Conservation (phyloP, 768 basidiomycete genomes). For the Hypholoma sublateritium region DNA sequence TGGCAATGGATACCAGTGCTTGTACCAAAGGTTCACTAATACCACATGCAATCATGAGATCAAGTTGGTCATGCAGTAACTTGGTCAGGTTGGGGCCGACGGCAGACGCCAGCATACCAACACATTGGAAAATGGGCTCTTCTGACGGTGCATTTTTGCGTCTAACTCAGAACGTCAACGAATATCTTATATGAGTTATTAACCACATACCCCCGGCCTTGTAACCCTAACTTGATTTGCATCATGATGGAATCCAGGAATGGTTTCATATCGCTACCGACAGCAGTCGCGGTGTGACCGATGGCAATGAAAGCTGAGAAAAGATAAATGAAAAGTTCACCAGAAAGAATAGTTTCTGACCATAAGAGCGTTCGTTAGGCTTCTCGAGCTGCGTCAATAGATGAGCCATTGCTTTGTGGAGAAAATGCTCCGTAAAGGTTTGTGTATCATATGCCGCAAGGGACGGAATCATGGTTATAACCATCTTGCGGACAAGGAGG, state of each 20-base stretch:
- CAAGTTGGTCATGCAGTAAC: conserved; percentile 92
- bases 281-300: conserved; percentile 89
- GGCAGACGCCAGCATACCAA: conserved; percentile 93
- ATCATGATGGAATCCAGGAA: conserved; percentile 91
- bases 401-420: conserved; percentile 94
- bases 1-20: conserved; percentile 82
- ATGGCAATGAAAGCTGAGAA: conserved; percentile 88
- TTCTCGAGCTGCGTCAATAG: conserved; percentile 87
- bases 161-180: conserved; percentile 28
- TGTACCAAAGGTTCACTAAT: conserved; percentile 86
- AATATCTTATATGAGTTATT: not conserved
- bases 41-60: conserved; percentile 94
- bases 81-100: conserved; percentile 97
- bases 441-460: conserved; percentile 93
- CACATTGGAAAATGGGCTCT: conserved; percentile 95
- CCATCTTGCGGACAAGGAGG: conserved; percentile 85
- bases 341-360: conserved; percentile 40
- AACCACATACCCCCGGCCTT: conserved; percentile 70
- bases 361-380: conserved; percentile 83
- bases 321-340: conserved; percentile 9
- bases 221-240: conserved; percentile 87
- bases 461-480: conserved; percentile 93
- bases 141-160: conserved; percentile 92
- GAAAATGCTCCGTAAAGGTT: conserved; percentile 86
- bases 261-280: conserved; percentile 92